A percentile compares a stretch with the other conserved stretches of the same genome.
Evolutionary conservation across 148 eudicot genomes (phyloP).

Genomic region (Chenopodium berlandieri): DNA sequence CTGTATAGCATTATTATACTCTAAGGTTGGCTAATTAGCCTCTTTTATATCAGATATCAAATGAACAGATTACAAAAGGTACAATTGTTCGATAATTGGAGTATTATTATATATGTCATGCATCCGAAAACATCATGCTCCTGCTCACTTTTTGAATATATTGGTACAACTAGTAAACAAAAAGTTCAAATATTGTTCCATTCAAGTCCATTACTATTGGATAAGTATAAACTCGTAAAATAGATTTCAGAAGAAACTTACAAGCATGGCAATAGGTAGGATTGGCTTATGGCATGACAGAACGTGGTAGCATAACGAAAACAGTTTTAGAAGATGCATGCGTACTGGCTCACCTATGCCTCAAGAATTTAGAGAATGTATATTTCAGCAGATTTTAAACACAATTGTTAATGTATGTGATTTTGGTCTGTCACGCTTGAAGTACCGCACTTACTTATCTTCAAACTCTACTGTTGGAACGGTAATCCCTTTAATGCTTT

Average conservation of each 20-base stretch:
- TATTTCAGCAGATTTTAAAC: not conserved
- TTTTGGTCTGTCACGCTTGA: slow-evolving; percentile 91
- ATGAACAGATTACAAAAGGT: not conserved
- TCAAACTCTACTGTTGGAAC: slow-evolving; percentile 97
- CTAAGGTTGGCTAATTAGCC: not conserved
- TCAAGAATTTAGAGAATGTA: not conserved
- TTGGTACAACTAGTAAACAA: too few species aligned
- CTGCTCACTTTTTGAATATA: too few species aligned
- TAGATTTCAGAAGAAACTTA: too few species aligned
- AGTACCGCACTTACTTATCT: slow-evolving; percentile 85
- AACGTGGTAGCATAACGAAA: too few species aligned
- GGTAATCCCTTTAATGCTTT: slow-evolving; percentile 44
- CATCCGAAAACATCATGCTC: too few species aligned
- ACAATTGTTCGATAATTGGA: not conserved
- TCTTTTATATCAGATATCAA: not conserved
- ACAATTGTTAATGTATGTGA: slow-evolving; percentile 46
- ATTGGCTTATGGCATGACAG: too few species aligned
- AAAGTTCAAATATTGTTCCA: too few species aligned
- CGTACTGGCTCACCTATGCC: not conserved
- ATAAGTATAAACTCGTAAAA: too few species aligned
- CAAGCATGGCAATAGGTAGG: too few species aligned
- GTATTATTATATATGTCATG: too few species aligned
- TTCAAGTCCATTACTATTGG: too few species aligned
- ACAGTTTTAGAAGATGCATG: not conserved
- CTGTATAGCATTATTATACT: not conserved